phyloP scores from a whole-genome alignment of 352 stramenopile genomes.

The Pythium monospermum region DNA sequence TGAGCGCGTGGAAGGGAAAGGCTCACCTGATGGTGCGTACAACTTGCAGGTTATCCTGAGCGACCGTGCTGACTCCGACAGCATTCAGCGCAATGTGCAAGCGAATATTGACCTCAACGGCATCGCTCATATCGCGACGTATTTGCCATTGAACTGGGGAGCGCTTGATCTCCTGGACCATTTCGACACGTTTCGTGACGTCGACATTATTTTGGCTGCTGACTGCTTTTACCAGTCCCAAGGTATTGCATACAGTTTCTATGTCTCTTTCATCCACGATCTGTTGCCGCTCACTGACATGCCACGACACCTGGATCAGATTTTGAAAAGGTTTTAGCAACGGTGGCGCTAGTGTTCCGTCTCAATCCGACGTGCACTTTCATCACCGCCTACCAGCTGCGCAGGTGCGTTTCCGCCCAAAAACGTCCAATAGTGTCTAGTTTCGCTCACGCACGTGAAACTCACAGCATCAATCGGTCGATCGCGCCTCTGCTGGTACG shows the following conservation, averaged over 20 bases:
- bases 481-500: constrained; percentile 49
- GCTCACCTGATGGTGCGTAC: background rate
- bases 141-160: constrained; percentile 48
- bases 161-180: constrained; percentile 27
- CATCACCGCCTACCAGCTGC: constrained; percentile 62
- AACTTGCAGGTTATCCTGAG: constrained; percentile 40
- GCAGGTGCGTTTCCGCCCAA: constrained; percentile 25
- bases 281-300: no score
- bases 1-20: background rate
- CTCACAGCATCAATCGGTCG: constrained; percentile 42
- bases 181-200: constrained; percentile 22
- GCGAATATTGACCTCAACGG: constrained; percentile 50
- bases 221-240: constrained; percentile 72
- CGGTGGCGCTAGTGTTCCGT: constrained; percentile 54
- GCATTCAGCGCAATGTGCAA: constrained; percentile 43
- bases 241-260: constrained; percentile 20
- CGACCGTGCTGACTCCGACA: constrained; percentile 40
- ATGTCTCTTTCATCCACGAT: background rate
- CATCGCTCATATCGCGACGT: constrained; percentile 27
- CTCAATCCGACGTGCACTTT: constrained; percentile 37
- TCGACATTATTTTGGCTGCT: constrained; percentile 51
- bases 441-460: background rate
- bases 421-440: background rate
- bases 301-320: constrained; percentile 23
- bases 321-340: constrained; percentile 70